Evolutionary conservation across 2,329 filamentous ascomycete genomes (phyloP), one percentile per base, ranked within the genome.

Genomic region (Hypoxylon sp.): DNA sequence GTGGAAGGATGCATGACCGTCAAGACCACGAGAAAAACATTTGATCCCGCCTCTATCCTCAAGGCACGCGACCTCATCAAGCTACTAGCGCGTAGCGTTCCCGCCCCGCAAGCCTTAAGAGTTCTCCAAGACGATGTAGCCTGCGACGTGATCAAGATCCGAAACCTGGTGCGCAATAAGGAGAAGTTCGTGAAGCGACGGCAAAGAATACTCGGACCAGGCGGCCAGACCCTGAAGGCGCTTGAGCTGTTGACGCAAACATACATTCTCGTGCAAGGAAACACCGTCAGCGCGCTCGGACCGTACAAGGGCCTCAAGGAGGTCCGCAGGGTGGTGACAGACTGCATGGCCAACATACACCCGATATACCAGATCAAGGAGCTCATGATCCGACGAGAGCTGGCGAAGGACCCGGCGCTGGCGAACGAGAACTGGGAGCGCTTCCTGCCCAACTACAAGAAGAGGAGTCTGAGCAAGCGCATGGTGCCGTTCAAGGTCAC

Each of bases 391-490:
- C 95, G 94, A 76, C 86, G 89, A 12, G 92, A 96, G 73, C 80
- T 96, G 13, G 90, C 88, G 50, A 96, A 96, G 74, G 91, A 96
- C 66, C 91, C 91, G 0, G 87, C 88, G 31, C 80, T 97, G 15
- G 89, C 85, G 41, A 84, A 88, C 63, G 92, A 97, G 75, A 94
- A 86, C 71, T 99, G 93, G 93, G 91, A 96, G 66, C 84, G 93
- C 12, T 99, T 97, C 77, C 79, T 99, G 41, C 94, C 94, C 40
- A 91, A 99, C 71, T 97, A 97, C 79, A 96, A 96, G 83, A 96
- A 90, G 79, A 86, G 90, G 67, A 93, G 88, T 47, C 81, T 97
- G 60, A 91, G 84, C 76, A 92, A 91, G 77, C 82, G 94, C 61
- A 83, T 84, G 62, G 84, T 87, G 63, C 95, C 94, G 0, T 83